Conservation (phyloP, 495 filamentous ascomycete species). For the Hypoxylon fragiforme region DNA sequence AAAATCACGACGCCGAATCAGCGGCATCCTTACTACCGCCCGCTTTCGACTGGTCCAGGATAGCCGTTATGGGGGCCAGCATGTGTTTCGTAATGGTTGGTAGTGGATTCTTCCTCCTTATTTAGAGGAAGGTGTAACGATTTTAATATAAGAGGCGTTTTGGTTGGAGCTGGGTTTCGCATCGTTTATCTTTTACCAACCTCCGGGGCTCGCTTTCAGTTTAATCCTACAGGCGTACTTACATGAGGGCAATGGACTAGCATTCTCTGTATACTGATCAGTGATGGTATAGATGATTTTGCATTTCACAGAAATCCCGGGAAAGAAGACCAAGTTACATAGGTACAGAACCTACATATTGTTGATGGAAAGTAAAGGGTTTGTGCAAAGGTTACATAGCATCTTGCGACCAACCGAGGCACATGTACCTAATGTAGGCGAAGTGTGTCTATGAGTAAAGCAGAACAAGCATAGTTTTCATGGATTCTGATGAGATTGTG, state of each 20-base stretch:
- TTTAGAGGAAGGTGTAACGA: constrained; percentile 11
- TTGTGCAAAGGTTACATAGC: no score
- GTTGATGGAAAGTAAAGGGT: no score
- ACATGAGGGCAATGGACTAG: constrained; percentile 3
- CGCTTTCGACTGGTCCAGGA: constrained; percentile 39
- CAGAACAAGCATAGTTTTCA: no score
- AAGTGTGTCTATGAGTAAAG: no score
- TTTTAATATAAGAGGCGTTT: constrained; percentile 5
- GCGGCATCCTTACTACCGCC: constrained; percentile 38
- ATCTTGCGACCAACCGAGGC: no score
- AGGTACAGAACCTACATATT: no score
- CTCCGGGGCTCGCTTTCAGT: no score
- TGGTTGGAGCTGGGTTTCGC: constrained; percentile 6
- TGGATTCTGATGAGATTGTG: no score
- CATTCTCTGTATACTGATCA: not conserved
- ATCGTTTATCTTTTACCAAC: constrained; percentile 16
- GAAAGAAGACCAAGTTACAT: not conserved
- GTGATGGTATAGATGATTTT: constrained; percentile 12
- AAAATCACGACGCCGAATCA: constrained; percentile 29
- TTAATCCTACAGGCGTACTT: no score
- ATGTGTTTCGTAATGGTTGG: constrained; percentile 46
- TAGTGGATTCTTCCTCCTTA: constrained; percentile 45
- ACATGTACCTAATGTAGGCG: no score
- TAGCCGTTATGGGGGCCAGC: constrained; percentile 41
- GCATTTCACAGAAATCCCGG: not conserved